Conservation (phyloP, 75 land plant species). For the Pinus taeda region DNA sequence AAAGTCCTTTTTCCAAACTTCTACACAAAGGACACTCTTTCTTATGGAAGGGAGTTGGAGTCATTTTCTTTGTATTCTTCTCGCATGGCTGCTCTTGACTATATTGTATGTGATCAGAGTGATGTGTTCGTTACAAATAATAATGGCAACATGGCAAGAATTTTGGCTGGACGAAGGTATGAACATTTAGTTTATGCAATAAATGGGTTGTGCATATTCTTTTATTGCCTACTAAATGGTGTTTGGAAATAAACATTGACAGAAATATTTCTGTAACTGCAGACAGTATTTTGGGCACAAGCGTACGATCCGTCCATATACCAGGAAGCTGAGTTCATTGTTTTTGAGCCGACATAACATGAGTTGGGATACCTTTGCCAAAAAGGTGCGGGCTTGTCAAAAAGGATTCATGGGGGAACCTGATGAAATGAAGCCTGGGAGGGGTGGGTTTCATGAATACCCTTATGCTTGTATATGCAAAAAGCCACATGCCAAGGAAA, state of each 20-base stretch:
- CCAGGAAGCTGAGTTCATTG: conserved; percentile 69
- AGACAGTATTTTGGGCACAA: conserved; percentile 95
- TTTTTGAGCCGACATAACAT: conserved; percentile 55
- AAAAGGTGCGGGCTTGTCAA: conserved; percentile 61
- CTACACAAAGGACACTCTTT: conserved; percentile 88
- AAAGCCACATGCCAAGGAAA: conserved; percentile 18
- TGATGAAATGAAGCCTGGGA: conserved; percentile 75
- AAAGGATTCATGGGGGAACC: conserved; percentile 99
- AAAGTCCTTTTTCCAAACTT: conserved; percentile 88
- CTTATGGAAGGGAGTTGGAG: conserved; percentile 52
- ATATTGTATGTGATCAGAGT: conserved; percentile 92
- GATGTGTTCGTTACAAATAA: conserved; percentile 97
- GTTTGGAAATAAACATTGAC: neutral
- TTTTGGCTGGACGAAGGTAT: conserved; percentile 97
- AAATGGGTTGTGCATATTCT: neutral
- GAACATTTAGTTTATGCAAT: neutral
- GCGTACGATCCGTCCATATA: conserved; percentile 90
- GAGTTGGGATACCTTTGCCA: conserved; percentile 74
- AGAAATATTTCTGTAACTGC: neutral
- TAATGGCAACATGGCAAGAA: conserved; percentile 99
- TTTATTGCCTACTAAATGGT: neutral
- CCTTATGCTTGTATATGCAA: conserved; percentile 66
- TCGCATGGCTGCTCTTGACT: conserved; percentile 96
- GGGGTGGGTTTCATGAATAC: conserved; percentile 88
- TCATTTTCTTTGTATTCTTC: conserved; percentile 83